Base-by-base conservation (phyloP, 1,284 basidiomycete genomes). In the Crucibulum parvulum region DNA sequence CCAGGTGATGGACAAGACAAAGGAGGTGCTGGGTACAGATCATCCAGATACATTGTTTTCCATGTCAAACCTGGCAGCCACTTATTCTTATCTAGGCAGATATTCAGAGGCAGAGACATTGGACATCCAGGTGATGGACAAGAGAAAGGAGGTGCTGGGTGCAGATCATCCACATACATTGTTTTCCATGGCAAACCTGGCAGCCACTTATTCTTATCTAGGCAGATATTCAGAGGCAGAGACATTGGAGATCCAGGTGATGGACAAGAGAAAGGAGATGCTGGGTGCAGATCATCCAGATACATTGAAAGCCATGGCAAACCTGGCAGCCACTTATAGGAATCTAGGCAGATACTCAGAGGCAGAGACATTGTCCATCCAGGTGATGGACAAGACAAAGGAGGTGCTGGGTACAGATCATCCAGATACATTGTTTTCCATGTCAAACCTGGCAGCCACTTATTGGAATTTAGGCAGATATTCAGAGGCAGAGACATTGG, bases 351-450 rank as follows among this genome's bases (percentile, higher is more conserved):
- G 59, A 37, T 57, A n/a, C 11, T 35, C 31, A 15, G 56, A 57
- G 13, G 59, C 59, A 36, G 35, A 52, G 51, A 24, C 13, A 35
- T 13, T 52, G 24, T 2, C 37, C 6, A 15, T 52, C 37, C 38
- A 51, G 31, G 56, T 61, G 6, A 7, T 61, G 41, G 36, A 61
- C n/a, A 36, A 31, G 24, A 47, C 41, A 18, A 47, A 11, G 16
- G 50, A 37, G 38, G 18, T 55, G 51, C 38, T 62, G 34, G 62
- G 62, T 1, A 24, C 18, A 38, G 60, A 62, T 6, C 60, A 64
- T 55, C 54, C 57, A 16, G 51, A 64, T 16, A 62, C 60, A 48
- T 9, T 37, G 3, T 11, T 7, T 13, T 3, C 11, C 36, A 46
- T 62, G 57, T 2, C 1, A 15, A 56, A 56, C 38, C 51, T 56